Evolutionary conservation across 176 grass and related monocot species (phyloP), one percentile per base, ranked within the genome.

Genomic region (Hyparrhenia diplandra): DNA sequence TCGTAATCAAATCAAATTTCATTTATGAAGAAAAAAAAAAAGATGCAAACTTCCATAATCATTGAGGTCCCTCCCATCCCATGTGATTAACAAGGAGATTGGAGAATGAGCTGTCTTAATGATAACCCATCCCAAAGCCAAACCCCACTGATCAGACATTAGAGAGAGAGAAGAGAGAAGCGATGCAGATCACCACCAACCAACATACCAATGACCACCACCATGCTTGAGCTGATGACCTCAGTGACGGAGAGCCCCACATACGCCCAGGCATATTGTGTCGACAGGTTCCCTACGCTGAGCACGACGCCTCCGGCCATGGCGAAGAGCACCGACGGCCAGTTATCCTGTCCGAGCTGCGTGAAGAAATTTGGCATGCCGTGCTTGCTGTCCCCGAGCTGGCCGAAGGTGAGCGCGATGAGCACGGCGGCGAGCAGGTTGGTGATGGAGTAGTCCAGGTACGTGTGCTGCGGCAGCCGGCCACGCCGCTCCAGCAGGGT

Each of bases 161-260:
- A 51, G 47, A 51, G 17, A 13, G 13, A 45, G 1, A 42, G 10
- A 42, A 49, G 1, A 57, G 24, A 62, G 59, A 14, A 16, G 5
- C 5, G 2, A n/a, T 14, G 60, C 69, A 4, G 37, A 68, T 71
- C 14, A 71, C 5, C 1, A 16, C n/a, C n/a, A n/a, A n/a, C 2
- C 7, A 55, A 58, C 54, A 58, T 79, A 94, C 89, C 92, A 71
- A 91, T 91, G 29, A 94, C 92, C 49, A 94, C 92, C 8, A 88
- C 89, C 85, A 91, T 91, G 80, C 92, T 91, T 12, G 77, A 86
- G 65, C 80, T 87, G 73, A 94, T 87, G 21, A 94, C 86, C 69
- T 94, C 89, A 13, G 92, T 94, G 4, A 94, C 89, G 13, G 92
- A 94, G 58, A 94, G 92, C 28, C 92, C 92, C 23, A 94, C 89